phyloP scores from a whole-genome alignment of 345 rosid genomes.

The Litchi chinensis region DNA sequence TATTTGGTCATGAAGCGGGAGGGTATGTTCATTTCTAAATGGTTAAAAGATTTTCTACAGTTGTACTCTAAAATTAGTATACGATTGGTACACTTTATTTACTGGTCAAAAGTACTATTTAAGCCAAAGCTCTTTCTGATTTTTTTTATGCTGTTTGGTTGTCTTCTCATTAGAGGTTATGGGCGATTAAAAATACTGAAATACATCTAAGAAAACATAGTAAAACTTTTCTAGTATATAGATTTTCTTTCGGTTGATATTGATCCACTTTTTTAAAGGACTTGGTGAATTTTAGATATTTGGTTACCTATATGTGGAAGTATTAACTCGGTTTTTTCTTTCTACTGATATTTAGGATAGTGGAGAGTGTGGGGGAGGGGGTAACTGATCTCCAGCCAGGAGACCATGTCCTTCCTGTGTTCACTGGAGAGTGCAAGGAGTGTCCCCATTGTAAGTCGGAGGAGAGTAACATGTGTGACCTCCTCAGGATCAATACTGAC shows the following conservation, averaged over 20 bases:
- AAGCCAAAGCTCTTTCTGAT: too few species aligned
- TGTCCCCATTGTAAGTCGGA: slow-evolving; percentile 75
- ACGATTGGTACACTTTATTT: too few species aligned
- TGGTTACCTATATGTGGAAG: background rate
- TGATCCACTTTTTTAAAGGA: background rate
- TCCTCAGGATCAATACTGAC: slow-evolving; percentile 77
- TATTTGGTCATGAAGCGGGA: slow-evolving; percentile 84
- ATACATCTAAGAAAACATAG: background rate
- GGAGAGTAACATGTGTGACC: slow-evolving; percentile 87
- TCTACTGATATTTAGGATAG: slow-evolving; percentile 46
- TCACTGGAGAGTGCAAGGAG: slow-evolving; percentile 79
- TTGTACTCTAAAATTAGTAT: background rate
- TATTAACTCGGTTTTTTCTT: background rate
- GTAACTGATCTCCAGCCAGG: slow-evolving; percentile 76
- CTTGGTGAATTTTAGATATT: background rate
- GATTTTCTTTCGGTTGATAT: background rate
- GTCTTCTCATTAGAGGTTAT: too few species aligned
- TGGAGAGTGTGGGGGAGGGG: slow-evolving; percentile 83
- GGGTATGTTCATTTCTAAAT: slow-evolving; percentile 44
- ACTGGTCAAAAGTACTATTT: too few species aligned
- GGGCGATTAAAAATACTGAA: too few species aligned
- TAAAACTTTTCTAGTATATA: too few species aligned
- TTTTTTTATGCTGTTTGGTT: too few species aligned
- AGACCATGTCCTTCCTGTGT: slow-evolving; percentile 76
- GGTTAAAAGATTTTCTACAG: background rate